Conservation (phyloP, 148 eudicot genomes). For the Amaranthus hypochondriacus region DNA sequence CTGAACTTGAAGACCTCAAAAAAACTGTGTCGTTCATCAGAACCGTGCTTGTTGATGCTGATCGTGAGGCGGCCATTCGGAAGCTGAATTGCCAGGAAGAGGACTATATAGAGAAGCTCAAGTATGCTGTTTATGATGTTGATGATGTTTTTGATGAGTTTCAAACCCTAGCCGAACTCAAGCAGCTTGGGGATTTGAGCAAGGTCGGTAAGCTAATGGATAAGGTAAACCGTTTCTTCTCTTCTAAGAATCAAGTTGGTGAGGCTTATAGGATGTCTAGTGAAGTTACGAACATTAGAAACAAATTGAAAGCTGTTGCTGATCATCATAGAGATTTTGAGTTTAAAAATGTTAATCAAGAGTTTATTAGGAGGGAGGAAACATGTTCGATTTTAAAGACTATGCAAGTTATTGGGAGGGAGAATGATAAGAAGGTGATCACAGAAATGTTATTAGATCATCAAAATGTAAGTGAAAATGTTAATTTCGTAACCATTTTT, state of each 20-base stretch:
- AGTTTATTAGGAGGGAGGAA: neutral
- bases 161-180: neutral
- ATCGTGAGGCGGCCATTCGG: neutral
- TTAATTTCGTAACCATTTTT: constrained; percentile 8
- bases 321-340: neutral
- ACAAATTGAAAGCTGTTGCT: neutral
- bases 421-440: constrained; percentile 1
- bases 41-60: constrained; percentile 13
- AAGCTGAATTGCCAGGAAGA: neutral
- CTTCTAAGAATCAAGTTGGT: neutral
- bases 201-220: too few relatives aligned
- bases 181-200: too few relatives aligned
- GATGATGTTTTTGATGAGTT: constrained; percentile 23
- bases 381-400: constrained; percentile 3
- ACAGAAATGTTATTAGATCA: constrained; percentile 4
- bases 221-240: constrained; percentile 7
- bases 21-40: neutral
- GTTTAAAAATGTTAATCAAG: neutral
- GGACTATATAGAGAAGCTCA: constrained; percentile 13
- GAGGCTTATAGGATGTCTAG: neutral
- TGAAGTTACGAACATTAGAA: neutral
- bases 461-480: neutral
- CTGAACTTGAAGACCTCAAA: constrained; percentile 8
- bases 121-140: constrained; percentile 17
- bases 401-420: constrained; percentile 8